Conservation (phyloP, 495 filamentous ascomycete genomes). For the Aspergillus sclerotiicarbonarius region DNA sequence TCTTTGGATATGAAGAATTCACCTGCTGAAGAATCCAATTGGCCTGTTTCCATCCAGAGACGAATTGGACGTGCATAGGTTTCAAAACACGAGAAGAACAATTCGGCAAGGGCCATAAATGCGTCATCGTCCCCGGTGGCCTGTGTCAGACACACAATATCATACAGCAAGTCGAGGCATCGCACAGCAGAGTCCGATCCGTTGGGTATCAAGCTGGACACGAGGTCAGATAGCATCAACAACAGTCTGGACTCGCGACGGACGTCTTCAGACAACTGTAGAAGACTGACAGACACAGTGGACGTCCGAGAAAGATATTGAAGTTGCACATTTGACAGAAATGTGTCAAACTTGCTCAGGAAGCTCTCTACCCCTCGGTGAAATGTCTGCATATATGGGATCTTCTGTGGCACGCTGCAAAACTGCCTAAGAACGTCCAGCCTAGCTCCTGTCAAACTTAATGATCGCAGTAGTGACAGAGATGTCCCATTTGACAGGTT, state of each 20-base stretch:
- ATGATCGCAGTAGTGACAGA: slow-evolving; percentile 37
- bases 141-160: slow-evolving; percentile 65
- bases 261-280: slow-evolving; percentile 62
- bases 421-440: slow-evolving; percentile 51
- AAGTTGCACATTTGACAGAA: slow-evolving; percentile 44
- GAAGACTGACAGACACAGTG: slow-evolving; percentile 49
- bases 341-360: slow-evolving; percentile 42
- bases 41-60: slow-evolving; percentile 82
- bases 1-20: slow-evolving; percentile 72
- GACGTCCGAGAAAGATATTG: slow-evolving; percentile 36
- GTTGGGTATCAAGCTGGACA: slow-evolving; percentile 27
- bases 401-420: slow-evolving; percentile 29
- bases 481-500: slow-evolving; percentile 40
- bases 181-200: slow-evolving; percentile 44
- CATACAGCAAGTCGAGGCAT: slow-evolving; percentile 73
- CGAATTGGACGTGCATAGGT: slow-evolving; percentile 78
- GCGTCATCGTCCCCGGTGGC: slow-evolving; percentile 58
- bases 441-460: slow-evolving; percentile 45
- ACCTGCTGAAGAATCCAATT: slow-evolving; percentile 58
- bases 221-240: slow-evolving; percentile 48
- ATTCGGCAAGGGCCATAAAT: slow-evolving; percentile 57
- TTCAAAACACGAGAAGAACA: slow-evolving; percentile 82
- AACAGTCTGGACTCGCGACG: slow-evolving; percentile 53
- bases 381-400: slow-evolving; percentile 56
- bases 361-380: slow-evolving; percentile 44